Evolutionary conservation across 331 rosid species (phyloP).

Genomic region (Rosa hybrid): DNA sequence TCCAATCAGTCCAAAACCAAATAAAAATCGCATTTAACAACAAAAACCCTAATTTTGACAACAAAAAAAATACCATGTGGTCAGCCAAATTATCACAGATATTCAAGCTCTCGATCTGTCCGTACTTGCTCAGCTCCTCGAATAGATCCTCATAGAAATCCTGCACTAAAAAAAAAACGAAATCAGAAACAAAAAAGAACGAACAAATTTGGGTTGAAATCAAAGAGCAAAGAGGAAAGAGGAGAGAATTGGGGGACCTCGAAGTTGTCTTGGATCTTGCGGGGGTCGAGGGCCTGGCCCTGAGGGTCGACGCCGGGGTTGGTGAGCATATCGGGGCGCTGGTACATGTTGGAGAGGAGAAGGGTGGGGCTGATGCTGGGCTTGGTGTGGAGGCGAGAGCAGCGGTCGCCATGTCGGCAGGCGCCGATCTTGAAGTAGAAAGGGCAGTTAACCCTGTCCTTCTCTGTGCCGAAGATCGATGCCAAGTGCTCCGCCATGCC

Average conservation of each 20-base stretch:
- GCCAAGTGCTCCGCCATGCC: conserved; percentile 97
- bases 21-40: neutral
- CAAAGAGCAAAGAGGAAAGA: neutral
- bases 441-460: conserved; percentile 91
- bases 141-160: conserved; percentile 91
- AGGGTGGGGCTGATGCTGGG: conserved; percentile 94
- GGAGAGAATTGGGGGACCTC: conserved; percentile 38
- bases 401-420: conserved; percentile 94
- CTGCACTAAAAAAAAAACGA: conserved; percentile 14
- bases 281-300: conserved; percentile 78
- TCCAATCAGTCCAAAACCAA: neutral
- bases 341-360: conserved; percentile 93
- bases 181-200: neutral
- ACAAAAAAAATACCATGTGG: conserved; percentile 59
- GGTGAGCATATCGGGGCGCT: conserved; percentile 77
- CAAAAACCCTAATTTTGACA: neutral
- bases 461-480: conserved; percentile 94
- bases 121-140: conserved; percentile 93
- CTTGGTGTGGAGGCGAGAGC: conserved; percentile 91
- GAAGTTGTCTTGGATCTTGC: conserved; percentile 85
- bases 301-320: conserved; percentile 56
- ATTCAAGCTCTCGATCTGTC: conserved; percentile 84
- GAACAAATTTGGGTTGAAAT: neutral
- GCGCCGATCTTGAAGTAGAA: conserved; percentile 99
- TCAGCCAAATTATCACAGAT: conserved; percentile 93